Evolutionary conservation across 2,329 filamentous ascomycete genomes (phyloP), one percentile per base, ranked within the genome.

Genomic region (Teratosphaeria epicoccoides): DNA sequence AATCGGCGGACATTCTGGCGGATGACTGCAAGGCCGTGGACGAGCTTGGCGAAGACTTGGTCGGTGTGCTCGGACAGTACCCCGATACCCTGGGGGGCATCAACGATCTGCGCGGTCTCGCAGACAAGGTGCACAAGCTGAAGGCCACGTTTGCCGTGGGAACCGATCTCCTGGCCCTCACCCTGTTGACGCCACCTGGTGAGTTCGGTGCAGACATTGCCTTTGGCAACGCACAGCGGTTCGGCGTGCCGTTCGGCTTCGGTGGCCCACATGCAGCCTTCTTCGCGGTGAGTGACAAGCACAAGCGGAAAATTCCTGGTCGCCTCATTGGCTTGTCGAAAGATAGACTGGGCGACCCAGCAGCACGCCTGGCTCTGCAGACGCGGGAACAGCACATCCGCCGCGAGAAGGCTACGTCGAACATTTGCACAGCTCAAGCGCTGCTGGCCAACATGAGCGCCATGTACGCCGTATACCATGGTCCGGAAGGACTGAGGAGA

Each of bases 201-300:
- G 91, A 96, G 66, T 96, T 91, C 72, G 91, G 91, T 43, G 91
- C 91, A 22, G 91, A 97, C 66, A 88, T 97, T 61, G 91, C 90
- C 4, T 95, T 97, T 66, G 91, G 91, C 59, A 95, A 85, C 64
- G 84, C 91, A 14, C 91, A 97, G 73, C 78, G 91, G 53, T 86
- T 96, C 55, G 91, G 91, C 68, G 87, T 97, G 11, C 90, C 91
- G 2, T 82, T 96, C 66, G 91, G 91, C 47, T 94, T 84, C 61
- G 91, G 91, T 63, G 91, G 91, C 20, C 91, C 91, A n/a, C 91
- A 96, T 65, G 91, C 91, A 24, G 91, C 90, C 17, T 97, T 97
- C 79, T 96, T 97, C 68, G 87, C 91, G 20, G 89, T 90, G 50
- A 82, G 82, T 50, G 90, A 96, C 47, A 88, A 91, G 70, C 83